These are phyloP conservation scores for Salix exigua DNA, from an alignment of 345 rosid species.

Conservation along the genomic window DNA sequence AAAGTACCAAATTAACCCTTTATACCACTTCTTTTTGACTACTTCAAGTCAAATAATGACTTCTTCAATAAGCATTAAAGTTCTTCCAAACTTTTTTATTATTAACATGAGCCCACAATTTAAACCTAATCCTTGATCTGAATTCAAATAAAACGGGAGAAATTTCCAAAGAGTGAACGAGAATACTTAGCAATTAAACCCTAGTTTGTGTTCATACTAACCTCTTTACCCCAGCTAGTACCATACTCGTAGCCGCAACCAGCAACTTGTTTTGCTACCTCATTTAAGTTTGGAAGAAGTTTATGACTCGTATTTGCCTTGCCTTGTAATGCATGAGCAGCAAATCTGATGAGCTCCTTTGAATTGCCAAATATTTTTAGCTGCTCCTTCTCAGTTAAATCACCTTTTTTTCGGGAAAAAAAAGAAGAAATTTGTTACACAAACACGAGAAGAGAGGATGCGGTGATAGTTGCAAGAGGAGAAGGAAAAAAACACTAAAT, in stretches of 20 bases:
- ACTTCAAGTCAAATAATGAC: background rate
- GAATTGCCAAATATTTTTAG: constrained; percentile 44
- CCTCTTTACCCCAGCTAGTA: constrained; percentile 56
- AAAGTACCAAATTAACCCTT: background rate
- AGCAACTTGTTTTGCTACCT: constrained; percentile 45
- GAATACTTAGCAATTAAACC: background rate
- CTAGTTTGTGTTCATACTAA: constrained; percentile 6
- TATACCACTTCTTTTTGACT: background rate
- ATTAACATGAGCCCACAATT: too few relatives aligned
- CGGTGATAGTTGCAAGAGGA: background rate
- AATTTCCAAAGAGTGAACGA: background rate
- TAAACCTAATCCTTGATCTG: too few relatives aligned
- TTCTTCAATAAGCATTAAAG: background rate
- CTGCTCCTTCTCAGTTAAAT: constrained; percentile 12
- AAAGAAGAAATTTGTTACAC: background rate
- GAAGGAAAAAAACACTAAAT: too few relatives aligned
- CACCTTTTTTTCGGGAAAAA: constrained; percentile 14
- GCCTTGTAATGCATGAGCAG: constrained; percentile 40
- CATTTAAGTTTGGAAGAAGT: constrained; percentile 12
- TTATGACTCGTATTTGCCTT: constrained; percentile 5
- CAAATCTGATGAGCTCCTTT: constrained; percentile 38
- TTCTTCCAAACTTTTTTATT: background rate
- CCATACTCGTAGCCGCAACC: constrained; percentile 42
- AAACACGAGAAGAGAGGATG: background rate
- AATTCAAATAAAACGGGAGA: too few relatives aligned